phyloP scores from a whole-genome alignment of 129 eudicot species.

The Flaveria ramosissima region DNA sequence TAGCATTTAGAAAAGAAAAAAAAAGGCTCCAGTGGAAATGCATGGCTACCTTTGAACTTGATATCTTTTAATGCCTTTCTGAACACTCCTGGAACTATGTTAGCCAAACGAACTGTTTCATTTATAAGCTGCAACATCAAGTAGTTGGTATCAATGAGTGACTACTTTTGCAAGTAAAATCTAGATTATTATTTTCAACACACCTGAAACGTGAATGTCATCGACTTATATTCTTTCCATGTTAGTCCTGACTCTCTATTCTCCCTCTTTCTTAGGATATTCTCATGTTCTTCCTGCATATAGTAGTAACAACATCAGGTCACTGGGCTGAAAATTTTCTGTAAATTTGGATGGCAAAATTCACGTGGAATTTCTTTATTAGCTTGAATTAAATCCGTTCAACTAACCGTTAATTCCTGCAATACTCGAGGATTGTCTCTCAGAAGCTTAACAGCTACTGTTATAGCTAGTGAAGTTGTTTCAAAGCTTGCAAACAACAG shows the following conservation, averaged over 20 bases:
- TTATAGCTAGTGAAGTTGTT: constrained; percentile 83
- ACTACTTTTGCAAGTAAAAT: constrained; percentile 7
- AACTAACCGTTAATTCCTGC: constrained; percentile 66
- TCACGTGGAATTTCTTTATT: background rate
- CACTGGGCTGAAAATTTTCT: background rate
- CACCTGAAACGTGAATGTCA: constrained; percentile 90
- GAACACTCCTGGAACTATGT: constrained; percentile 90
- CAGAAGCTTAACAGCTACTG: constrained; percentile 71
- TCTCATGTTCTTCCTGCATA: constrained; percentile 79
- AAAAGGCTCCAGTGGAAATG: background rate
- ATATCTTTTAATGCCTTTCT: constrained; percentile 76
- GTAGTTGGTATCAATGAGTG: constrained; percentile 12
- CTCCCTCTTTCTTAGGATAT: constrained; percentile 60
- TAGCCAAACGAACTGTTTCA: constrained; percentile 89
- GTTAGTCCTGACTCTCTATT: constrained; percentile 66
- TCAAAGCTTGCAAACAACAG: constrained; percentile 91
- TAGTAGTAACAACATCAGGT: constrained; percentile 24
- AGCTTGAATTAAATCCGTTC: background rate
- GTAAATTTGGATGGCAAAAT: background rate
- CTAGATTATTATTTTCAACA: background rate
- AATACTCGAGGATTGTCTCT: constrained; percentile 65
- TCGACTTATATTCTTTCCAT: constrained; percentile 92
- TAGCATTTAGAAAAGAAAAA: background rate
- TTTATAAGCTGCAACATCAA: constrained; percentile 73
- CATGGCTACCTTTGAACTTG: constrained; percentile 63